Evolutionary conservation across 305 asterid species (phyloP), one percentile per base, ranked within the genome.

Genomic region (Fraxinus albicans): DNA sequence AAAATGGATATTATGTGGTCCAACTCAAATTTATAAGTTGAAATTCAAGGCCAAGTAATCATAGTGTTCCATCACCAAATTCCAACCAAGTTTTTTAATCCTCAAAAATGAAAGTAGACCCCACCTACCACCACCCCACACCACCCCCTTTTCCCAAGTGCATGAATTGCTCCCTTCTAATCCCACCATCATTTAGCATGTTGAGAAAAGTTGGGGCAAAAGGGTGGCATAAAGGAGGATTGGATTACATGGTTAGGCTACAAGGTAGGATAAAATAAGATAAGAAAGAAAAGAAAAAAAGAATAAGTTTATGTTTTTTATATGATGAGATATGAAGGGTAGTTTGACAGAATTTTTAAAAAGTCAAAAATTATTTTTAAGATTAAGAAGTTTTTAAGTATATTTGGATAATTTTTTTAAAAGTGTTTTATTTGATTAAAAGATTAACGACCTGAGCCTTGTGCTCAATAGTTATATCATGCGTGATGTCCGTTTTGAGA

Each of bases 201-300:
- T 83, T 84, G 77, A 88, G 31, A 82, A 92, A 94, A 90, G 96
- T 85, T 74, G 86, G 76, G 93, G 89, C 94, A 92, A 83, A 89
- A 85, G 88, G 84, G 90, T 82, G 92, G 91, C 91, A 78, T 69
- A 83, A 86, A 88, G 88, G 73, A 80, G 36, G 76, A 74, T 27
- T 82, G 82, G 77, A 70, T 29, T 33, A 42, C 79, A 70, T 72
- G 29, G 13, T 21, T 76, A 34, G 80, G 78, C 77, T 80, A 33
- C 81, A 69, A 60, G 42, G 25, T 5, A 75, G 74, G 67, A 63
- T 65, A 60, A 84, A 80, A 9, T 79, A 17, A 12, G 35, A 75
- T 42, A 2, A n/a, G n/a, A n/a, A n/a, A n/a, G n/a, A n/a, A 8
- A 65, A 76, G 0, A 50, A 81, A 27, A 0, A 19, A 42, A 9